Base-by-base conservation (phyloP, 495 filamentous ascomycete genomes). In the Neurospora cerealis region DNA sequence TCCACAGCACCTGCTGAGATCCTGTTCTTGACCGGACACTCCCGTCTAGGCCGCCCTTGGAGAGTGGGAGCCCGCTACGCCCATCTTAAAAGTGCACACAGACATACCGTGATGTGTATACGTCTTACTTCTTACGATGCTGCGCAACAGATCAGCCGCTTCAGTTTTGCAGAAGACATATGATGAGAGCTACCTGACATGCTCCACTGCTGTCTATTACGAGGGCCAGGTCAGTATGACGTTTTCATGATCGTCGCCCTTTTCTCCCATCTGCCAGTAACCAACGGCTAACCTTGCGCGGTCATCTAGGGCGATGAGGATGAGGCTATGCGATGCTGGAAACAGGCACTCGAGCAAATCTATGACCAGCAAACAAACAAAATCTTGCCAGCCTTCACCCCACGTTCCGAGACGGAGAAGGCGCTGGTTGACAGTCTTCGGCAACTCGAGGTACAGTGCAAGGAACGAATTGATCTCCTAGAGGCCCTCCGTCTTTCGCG, bases 121-220 rank as follows among this genome's bases (percentile, higher is more conserved):
- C 28, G 24, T 39, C 39, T 32, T 62, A 42, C 36, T 38, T 40
- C 28, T 21, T 77, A 78, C 72, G 70, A 93, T 92, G 92, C 93
- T 95, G 89, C 92, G 93, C 84, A 91, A 88, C 85, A 93, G 91
- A 71, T 71, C 75, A 79, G 87, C 88, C 62, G 86, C 89, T 75
- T 91, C 93, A 80, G 90, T 90, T 72, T 86, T 98, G 81, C 96
- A 98, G 86, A 98, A 97, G 88, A 97, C 93, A 72, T 98, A 98
- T 83, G 94, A 98, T 85, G 93, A 98, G 78, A 93, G 92, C 82
- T 97, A 97, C 82, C 85, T 97, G 73, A 92, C 91, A 75, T 97
- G 93, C 81, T 97, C 94, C 2, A 98, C 94, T 11, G 96, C 96
- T 73, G 92, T 97, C 74, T 97, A 97, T 83, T 97, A 96, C 81